phyloP scores from a whole-genome alignment of 768 basidiomycete species.

The Suillus brevipes region DNA sequence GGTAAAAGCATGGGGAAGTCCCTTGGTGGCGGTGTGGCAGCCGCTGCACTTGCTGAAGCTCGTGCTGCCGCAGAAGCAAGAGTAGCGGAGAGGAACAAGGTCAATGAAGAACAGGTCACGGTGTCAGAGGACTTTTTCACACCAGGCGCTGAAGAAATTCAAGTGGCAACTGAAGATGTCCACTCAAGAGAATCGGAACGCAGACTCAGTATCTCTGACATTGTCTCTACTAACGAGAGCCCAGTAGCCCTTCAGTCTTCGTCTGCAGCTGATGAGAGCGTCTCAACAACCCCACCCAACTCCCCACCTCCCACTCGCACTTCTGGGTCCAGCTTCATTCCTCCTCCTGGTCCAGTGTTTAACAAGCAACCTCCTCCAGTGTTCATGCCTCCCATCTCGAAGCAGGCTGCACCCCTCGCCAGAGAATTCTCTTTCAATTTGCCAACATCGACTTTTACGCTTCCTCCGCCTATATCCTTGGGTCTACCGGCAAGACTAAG shows the following conservation, averaged over 20 bases:
- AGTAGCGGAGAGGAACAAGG: conserved; percentile 62
- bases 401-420: conserved; percentile 11
- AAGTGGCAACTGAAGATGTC: conserved; percentile 8
- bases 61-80: conserved; percentile 65
- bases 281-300: conserved; percentile 57
- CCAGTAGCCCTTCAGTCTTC: conserved; percentile 22
- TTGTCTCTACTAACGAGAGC: conserved; percentile 45
- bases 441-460: conserved; percentile 40
- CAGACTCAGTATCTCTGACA: conserved; percentile 61
- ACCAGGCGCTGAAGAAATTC: conserved; percentile 8
- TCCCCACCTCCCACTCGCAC: conserved; percentile 45
- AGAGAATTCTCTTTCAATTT: conserved; percentile 38
- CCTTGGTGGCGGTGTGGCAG: conserved; percentile 53
- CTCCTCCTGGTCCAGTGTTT: conserved; percentile 53
- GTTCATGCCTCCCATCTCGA: conserved; percentile 27
- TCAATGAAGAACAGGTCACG: conserved; percentile 33
- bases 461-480: conserved; percentile 46
- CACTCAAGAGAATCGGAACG: conserved; percentile 23
- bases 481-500: conserved; percentile 40
- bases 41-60: conserved; percentile 64
- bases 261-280: conserved; percentile 34
- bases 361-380: conserved; percentile 47
- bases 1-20: conserved; percentile 65
- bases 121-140: conserved; percentile 29
- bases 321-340: conserved; percentile 27